Base-by-base conservation (phyloP, 2,329 filamentous ascomycete genomes). In the Botryotinia globosa region DNA sequence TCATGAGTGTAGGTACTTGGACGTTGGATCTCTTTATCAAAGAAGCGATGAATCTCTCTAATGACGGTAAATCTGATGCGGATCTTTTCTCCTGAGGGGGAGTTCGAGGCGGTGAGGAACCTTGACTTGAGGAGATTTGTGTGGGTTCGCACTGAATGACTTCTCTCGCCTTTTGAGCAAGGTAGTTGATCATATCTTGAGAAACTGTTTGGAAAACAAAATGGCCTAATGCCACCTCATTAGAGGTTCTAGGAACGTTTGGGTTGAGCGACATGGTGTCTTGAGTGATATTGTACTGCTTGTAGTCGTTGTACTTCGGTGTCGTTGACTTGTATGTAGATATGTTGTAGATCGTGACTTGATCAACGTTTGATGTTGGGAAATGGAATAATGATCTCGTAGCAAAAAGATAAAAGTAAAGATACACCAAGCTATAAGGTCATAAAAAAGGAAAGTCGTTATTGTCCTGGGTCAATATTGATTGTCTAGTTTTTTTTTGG, bases 1-100 rank as follows among this genome's bases (percentile, higher is more conserved):
- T 95, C 96, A 99, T 98, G 77, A 99, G 88, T 12, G 96, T 99
- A 20, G 96, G 93, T 70, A 98, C 94, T 86, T 98, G 95, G 44
- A 98, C 96, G 82, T 98, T 97, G 77, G 95, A 98, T 74, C 92
- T 92, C 80, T 93, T 89, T 74, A 98, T 94, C 44, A 99, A 88
- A 76, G 94, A 94, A 68, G 89, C 91, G 84, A 99, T 98, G 86
- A 98, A 99, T 73, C 90, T 88, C 82, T 97, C 93, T 51, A 98
- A 85, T 0, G 92, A 91, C 4, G 96, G 96, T 45, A 99, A 86
- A 72, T 84, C 72, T 29, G 75, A 56, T 29, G 74, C n/a, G n/a
- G 67, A 68, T 32, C 73, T 39, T 59, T 72, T 67, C 34, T 77
- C 78, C 64, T 85, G 85, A 20, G 87, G 86, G 34, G 88, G 87